Evolutionary conservation across 2,329 filamentous ascomycete genomes (phyloP), one percentile per base, ranked within the genome.

Genomic region (Exophiala bonariae): DNA sequence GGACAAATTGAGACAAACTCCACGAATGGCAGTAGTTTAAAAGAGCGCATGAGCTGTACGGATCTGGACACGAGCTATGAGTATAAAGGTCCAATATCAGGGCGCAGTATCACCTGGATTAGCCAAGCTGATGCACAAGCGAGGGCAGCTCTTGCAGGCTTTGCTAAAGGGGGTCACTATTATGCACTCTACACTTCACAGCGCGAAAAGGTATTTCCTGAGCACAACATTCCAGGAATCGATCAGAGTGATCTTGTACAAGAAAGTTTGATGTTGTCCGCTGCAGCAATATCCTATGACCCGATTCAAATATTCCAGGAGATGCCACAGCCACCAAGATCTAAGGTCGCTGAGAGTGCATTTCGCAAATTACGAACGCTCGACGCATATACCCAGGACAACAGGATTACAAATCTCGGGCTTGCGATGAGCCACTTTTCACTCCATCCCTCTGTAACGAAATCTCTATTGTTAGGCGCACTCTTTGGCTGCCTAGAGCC

Each of bases 161-260:
- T 93, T 78, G 93, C 97, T 1, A 92, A 96, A 66, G 83, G 93
- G 59, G 93, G 93, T 9, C 75, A 97, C 1, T 97, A 92, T 68
- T 97, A 96, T 68, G 93, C 97, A 62, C 75, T 99, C 49, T 97
- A 96, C 64, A 96, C 92, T 1, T 92, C 86, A 59, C 81, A 89
- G 60, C 83, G 92, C 7, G 89, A 96, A 63, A 90, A 97, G 47
- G 62, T 81, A 45, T 71, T 75, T 64, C 16, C 83, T 43, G 89
- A 95, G 49, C 89, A 95, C 63, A 92, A 96, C 70, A 95, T 89
- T 0, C 93, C 93, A 0, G 93, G 97, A 66, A 95, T 99, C 82
- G 81, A 97, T 28, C 85, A 93, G 1, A 75, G 97, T 2, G 97
- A 93, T 0, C 75, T 99, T 5, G 92, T 97, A 66, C 93, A 97